These are phyloP conservation scores for Trichoderma koningiopsis DNA, from an alignment of 2,329 filamentous ascomycete genomes.

Conservation along the genomic window DNA sequence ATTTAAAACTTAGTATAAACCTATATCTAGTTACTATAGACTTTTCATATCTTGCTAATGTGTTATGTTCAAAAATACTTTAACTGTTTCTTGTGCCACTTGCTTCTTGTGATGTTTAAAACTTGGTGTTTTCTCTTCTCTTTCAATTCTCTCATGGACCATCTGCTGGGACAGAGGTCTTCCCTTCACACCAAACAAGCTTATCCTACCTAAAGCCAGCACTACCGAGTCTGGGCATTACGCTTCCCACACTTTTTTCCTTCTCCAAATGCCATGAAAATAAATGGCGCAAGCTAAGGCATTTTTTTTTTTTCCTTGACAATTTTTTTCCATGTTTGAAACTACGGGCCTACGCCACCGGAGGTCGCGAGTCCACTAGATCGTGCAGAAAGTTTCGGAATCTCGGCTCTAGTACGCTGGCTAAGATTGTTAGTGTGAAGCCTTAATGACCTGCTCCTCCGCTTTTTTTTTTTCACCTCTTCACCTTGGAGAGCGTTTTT, in stretches of 20 bases:
- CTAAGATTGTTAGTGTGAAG: slow-evolving; percentile 11
- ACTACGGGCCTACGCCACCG: slow-evolving; percentile 18
- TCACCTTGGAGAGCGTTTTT: not conserved
- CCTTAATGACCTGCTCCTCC: not conserved
- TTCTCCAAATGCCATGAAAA: not conserved
- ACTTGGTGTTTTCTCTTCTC: not conserved
- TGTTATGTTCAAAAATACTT: slow-evolving; percentile 16
- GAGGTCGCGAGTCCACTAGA: slow-evolving; percentile 14
- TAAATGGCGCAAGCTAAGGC: slow-evolving; percentile 17
- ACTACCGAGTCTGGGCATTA: too few relatives aligned
- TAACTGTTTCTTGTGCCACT: not conserved
- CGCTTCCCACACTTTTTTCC: not conserved
- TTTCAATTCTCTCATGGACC: not conserved
- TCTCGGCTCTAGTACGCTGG: slow-evolving; percentile 9
- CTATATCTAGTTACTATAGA: slow-evolving; percentile 25
- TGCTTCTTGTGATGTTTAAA: slow-evolving; percentile 1
- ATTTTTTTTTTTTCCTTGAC: slow-evolving; percentile 7
- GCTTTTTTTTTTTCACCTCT: not conserved
- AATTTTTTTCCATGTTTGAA: not conserved
- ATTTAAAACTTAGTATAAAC: slow-evolving; percentile 25
- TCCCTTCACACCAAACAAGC: too few relatives aligned
- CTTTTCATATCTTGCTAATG: slow-evolving; percentile 25
- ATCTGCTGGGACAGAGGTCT: not conserved
- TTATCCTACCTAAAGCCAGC: too few relatives aligned
- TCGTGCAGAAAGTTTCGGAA: slow-evolving; percentile 17